These are phyloP conservation scores for Fragosphaeria purpurea DNA, from an alignment of 2,329 filamentous ascomycete species.

Conservation along the genomic window DNA sequence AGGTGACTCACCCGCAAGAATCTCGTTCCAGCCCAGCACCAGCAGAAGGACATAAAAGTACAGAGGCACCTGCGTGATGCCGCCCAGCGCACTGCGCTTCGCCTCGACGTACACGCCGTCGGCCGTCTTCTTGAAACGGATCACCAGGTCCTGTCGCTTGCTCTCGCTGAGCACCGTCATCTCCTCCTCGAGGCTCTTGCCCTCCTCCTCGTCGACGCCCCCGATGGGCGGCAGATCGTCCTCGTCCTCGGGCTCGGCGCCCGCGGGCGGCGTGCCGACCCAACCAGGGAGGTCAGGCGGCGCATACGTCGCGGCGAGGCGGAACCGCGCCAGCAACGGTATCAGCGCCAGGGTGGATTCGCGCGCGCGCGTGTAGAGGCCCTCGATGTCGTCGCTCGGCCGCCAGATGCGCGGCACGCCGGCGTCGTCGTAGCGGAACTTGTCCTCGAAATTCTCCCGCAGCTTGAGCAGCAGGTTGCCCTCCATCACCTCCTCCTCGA, in stretches of 20 bases:
- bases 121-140: conserved; percentile 95
- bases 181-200: conserved; percentile 90
- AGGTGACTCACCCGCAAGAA: conserved; percentile 66
- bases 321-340: conserved; percentile 78
- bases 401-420: conserved; percentile 96
- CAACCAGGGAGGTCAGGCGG: conserved; percentile 77
- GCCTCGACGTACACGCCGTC: conserved; percentile 97
- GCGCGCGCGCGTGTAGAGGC: conserved; percentile 80
- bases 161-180: conserved; percentile 87
- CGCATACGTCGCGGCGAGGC: conserved; percentile 60
- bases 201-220: conserved; percentile 88
- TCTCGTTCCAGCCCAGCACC: conserved; percentile 97
- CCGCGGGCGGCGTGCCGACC: conserved; percentile 67
- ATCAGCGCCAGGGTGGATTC: conserved; percentile 89
- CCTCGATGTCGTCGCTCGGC: conserved; percentile 93
- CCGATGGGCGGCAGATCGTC: conserved; percentile 84
- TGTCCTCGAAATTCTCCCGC: conserved; percentile 97
- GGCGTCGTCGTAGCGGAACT: conserved; percentile 93
- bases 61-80: conserved; percentile 83
- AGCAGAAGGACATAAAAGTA: conserved; percentile 90
- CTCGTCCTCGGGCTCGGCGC: conserved; percentile 72
- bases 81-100: conserved; percentile 91
- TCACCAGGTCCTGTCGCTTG: conserved; percentile 83
- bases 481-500: conserved; percentile 97
- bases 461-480: conserved; percentile 92